phyloP scores from a whole-genome alignment of 2,329 filamentous ascomycete genomes.

The Fusarium bulbicola region DNA sequence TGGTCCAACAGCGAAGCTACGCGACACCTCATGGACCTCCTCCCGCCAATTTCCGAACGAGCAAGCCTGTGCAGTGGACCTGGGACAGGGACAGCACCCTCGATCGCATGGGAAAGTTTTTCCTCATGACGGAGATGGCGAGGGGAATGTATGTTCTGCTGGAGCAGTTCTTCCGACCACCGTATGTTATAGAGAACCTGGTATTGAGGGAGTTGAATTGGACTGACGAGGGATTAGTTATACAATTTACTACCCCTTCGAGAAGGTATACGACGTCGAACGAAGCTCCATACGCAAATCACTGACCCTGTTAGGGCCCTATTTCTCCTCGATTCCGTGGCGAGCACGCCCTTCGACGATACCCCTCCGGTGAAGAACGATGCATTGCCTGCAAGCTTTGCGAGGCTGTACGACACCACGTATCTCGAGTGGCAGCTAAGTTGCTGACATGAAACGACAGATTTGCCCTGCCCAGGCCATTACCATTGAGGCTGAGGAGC shows the following conservation, averaged over 20 bases:
- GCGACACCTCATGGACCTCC: constrained; percentile 81
- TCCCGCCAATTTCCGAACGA: constrained; percentile 81
- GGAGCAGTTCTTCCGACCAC: constrained; percentile 98
- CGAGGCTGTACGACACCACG: constrained; percentile 71
- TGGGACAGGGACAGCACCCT: constrained; percentile 79
- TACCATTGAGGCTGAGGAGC: constrained; percentile 98
- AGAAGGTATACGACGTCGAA: constrained; percentile 71
- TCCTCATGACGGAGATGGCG: constrained; percentile 94
- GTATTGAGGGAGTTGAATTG: not conserved
- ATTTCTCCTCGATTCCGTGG: constrained; percentile 98
- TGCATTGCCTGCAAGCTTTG: constrained; percentile 99
- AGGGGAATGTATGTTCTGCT: constrained; percentile 97
- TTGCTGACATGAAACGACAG: constrained; percentile 47
- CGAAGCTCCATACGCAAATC: not conserved
- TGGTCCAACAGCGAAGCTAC: constrained; percentile 53
- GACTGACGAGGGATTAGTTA: constrained; percentile 68
- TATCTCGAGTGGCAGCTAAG: not conserved
- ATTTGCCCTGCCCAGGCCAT: constrained; percentile 98
- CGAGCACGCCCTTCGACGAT: constrained; percentile 94
- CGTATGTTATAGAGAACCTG: constrained; percentile 69
- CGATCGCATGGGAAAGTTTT: constrained; percentile 91
- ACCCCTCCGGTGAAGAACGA: constrained; percentile 96
- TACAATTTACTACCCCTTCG: constrained; percentile 98
- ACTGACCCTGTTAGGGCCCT: constrained; percentile 68
- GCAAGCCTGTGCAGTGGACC: constrained; percentile 79